Evolutionary conservation across 1,284 basidiomycete species (phyloP), one percentile per base, ranked within the genome.

Genomic region (Ganoderma lucidum): DNA sequence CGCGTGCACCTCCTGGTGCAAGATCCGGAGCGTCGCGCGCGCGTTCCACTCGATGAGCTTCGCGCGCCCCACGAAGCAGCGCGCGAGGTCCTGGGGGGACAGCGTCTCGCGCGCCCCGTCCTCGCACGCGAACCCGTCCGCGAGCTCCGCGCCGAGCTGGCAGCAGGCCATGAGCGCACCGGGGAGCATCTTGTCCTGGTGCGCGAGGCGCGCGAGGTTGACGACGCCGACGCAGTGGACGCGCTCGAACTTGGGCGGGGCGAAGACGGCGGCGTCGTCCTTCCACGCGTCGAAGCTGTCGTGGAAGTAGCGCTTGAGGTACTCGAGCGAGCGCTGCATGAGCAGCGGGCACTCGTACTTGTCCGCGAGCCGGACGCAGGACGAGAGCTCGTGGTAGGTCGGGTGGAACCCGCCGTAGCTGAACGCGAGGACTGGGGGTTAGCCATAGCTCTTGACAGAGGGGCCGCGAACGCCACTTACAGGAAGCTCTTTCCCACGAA

Each of bases 161-260:
- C 68, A 72, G 68, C 71, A 72, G 35, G 23, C 48, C 62, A 67
- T 62, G 44, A 73, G 63, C n/a, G 69, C 71, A 2, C 63, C 32
- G 1, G 69, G 65, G 17, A 70, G 65, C 12, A 73, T 48, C 19
- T 32, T 35, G 30, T 62, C 59, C 30, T 65, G 42, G 45, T 45
- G 28, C 9, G 61, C 69, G 59, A 67, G 63, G 23, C 71, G 64
- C 55, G 71, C 71, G 63, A 73, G 44, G 61, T 73, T 73, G 41
- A 70, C 69, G 56, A 70, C 71, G 42, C 69, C 71, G 45, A 73
- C 66, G 45, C 28, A 55, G 42, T 71, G 65, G 23, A 65, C 17
- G 63, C 15, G 39, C 17, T 66, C 39, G 48, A 68, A 68, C 10
- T 42, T 39, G 41, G 70, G 67, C 41, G 70, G 70, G 28, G 41